Conservation (phyloP, 1,284 basidiomycete genomes). For the Pseudomicrostroma phylloplanum region DNA sequence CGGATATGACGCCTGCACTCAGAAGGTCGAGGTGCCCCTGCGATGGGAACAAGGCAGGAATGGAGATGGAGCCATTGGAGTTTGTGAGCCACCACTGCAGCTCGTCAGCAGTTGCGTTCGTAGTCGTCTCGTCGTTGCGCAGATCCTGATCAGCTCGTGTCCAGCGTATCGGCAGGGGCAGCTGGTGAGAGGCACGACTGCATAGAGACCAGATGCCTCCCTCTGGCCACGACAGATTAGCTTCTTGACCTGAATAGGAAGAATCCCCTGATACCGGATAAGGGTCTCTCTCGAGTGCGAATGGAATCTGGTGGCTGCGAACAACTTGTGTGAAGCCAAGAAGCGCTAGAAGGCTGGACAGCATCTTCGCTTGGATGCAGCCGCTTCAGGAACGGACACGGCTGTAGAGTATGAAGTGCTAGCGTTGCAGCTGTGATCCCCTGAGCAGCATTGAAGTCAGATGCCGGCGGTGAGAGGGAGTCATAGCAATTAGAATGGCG, state of each 20-base stretch:
- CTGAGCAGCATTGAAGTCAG: too few species aligned
- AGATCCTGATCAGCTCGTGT: neutral
- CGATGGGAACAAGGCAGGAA: constrained; percentile 59
- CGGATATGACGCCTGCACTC: constrained; percentile 58
- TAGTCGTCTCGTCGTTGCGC: neutral
- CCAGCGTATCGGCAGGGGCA: neutral
- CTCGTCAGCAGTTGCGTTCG: constrained; percentile 1
- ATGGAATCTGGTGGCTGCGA: too few species aligned
- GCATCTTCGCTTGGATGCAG: too few species aligned
- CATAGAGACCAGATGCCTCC: constrained; percentile 15
- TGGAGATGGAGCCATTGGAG: constrained; percentile 57
- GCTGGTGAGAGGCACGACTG: neutral
- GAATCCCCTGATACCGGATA: too few species aligned
- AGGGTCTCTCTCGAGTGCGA: too few species aligned
- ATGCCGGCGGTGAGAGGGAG: too few species aligned
- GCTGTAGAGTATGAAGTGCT: too few species aligned
- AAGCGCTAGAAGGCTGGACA: too few species aligned
- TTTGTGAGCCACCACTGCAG: constrained; percentile 61
- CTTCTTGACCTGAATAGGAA: constrained; percentile 17
- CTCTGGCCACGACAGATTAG: constrained; percentile 16
- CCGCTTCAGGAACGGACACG: too few species aligned
- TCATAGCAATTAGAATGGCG: too few species aligned
- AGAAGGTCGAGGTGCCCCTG: constrained; percentile 59
- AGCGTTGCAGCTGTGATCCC: too few species aligned
- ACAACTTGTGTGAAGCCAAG: too few species aligned